Conservation (phyloP, 192 early-diverging fungal genomes). For the Backusella tarrabulga region DNA sequence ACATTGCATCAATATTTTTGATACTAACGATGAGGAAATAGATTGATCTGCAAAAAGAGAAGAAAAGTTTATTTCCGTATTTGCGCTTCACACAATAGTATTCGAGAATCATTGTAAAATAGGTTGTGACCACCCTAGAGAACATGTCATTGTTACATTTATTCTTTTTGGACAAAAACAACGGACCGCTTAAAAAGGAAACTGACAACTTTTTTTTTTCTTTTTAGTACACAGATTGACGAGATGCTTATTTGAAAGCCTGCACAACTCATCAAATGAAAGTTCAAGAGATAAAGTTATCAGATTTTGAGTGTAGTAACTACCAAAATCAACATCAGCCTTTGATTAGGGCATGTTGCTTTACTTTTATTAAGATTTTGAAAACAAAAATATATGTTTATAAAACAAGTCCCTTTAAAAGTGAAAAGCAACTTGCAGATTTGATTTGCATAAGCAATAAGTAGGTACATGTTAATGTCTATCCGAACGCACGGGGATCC, state of each 20-base stretch:
- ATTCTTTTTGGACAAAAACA: background rate
- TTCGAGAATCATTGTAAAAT: background rate
- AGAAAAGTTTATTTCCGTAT: background rate
- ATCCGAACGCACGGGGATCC: background rate
- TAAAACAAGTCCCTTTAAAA: background rate
- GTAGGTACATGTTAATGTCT: background rate
- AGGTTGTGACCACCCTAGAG: background rate
- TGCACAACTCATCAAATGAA: background rate
- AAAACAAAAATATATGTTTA: background rate
- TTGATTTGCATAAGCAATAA: background rate
- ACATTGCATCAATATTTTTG: background rate
- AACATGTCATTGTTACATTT: background rate
- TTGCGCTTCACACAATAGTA: background rate
- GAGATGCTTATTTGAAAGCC: background rate
- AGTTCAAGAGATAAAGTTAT: background rate
- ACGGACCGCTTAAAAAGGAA: background rate
- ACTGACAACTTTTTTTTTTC: background rate
- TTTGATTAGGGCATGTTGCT: background rate
- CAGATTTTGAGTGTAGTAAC: background rate
- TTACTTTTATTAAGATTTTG: background rate
- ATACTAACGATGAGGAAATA: background rate
- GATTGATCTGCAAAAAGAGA: background rate
- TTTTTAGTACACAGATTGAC: background rate
- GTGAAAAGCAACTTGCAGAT: background rate
- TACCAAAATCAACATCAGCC: background rate